Percentiles rank a stretch among this genome's conserved stretches.
These are phyloP conservation scores for Helotiales sp. DNA, from an alignment of 2,329 filamentous ascomycete genomes.

Conservation along the genomic window DNA sequence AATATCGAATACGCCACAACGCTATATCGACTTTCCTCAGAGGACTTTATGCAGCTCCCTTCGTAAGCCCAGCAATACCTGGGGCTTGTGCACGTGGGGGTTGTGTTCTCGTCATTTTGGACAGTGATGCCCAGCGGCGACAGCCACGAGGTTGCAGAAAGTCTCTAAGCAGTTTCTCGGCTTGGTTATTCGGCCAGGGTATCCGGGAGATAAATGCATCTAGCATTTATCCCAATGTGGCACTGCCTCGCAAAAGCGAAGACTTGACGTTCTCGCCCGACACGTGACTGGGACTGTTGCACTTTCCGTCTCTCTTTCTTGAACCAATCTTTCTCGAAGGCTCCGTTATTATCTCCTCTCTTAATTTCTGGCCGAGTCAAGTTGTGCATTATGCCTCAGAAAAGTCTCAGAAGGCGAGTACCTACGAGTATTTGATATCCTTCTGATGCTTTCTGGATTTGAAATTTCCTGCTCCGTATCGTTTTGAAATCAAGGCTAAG, in stretches of 20 bases:
- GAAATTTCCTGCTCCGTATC: too few relatives aligned
- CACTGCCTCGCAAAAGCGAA: background rate
- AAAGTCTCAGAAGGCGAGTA: background rate
- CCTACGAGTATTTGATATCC: too few relatives aligned
- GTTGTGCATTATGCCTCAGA: background rate
- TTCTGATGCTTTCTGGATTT: too few relatives aligned
- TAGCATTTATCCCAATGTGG: background rate
- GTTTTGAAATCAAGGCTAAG: background rate
- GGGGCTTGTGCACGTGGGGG: slow-evolving; percentile 16
- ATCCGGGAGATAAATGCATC: slow-evolving; percentile 1
- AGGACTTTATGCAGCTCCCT: slow-evolving; percentile 11
- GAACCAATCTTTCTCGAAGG: background rate
- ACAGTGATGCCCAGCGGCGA: background rate
- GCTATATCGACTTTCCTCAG: background rate
- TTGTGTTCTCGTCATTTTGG: background rate
- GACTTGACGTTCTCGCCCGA: background rate
- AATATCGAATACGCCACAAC: slow-evolving; percentile 9
- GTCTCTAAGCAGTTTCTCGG: slow-evolving; percentile 2
- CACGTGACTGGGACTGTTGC: background rate
- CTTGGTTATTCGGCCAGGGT: background rate
- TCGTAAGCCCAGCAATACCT: slow-evolving; percentile 15
- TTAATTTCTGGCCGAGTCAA: background rate
- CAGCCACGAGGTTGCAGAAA: background rate
- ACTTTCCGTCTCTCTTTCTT: background rate
- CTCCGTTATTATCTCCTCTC: background rate